A percentile compares a stretch with the other conserved stretches of the same genome.
Evolutionary conservation across 257 asterid genomes (phyloP).

Genomic region (Paulownia fortunei): DNA sequence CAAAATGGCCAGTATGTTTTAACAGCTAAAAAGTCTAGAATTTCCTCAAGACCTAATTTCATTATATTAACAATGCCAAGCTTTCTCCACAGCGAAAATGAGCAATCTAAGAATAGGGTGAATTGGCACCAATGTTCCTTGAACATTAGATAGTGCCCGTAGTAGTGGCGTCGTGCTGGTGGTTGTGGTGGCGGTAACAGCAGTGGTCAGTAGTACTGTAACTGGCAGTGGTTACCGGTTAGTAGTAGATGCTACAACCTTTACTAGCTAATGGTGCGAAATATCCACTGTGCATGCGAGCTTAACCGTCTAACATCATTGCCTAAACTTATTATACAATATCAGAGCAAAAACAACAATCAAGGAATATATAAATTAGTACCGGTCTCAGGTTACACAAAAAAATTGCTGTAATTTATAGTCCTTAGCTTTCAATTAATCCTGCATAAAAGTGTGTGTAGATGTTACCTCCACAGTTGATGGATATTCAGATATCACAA

Average conservation of each 20-base stretch:
- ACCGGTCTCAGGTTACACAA: background rate
- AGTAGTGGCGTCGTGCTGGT: background rate
- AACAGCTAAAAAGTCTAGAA: too few relatives aligned
- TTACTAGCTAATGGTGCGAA: background rate
- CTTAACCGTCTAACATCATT: background rate
- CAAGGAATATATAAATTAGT: background rate
- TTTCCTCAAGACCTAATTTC: background rate
- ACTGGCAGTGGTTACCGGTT: background rate
- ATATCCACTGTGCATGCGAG: background rate
- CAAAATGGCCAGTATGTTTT: too few relatives aligned
- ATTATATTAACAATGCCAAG: background rate
- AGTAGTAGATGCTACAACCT: background rate
- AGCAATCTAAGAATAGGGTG: background rate
- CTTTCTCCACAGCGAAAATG: background rate
- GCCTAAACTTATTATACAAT: background rate
- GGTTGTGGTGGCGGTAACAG: background rate
- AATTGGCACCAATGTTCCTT: background rate
- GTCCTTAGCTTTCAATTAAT: background rate
- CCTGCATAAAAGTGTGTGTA: background rate
- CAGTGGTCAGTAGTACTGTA: background rate
- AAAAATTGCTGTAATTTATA: background rate
- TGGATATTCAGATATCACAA: slow-evolving; percentile 84
- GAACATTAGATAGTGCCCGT: background rate
- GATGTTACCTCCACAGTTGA: slow-evolving; percentile 64
- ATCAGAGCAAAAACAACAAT: background rate